Base-by-base conservation (phyloP, 2,329 filamentous ascomycete species). In the Cadophora sp. region DNA sequence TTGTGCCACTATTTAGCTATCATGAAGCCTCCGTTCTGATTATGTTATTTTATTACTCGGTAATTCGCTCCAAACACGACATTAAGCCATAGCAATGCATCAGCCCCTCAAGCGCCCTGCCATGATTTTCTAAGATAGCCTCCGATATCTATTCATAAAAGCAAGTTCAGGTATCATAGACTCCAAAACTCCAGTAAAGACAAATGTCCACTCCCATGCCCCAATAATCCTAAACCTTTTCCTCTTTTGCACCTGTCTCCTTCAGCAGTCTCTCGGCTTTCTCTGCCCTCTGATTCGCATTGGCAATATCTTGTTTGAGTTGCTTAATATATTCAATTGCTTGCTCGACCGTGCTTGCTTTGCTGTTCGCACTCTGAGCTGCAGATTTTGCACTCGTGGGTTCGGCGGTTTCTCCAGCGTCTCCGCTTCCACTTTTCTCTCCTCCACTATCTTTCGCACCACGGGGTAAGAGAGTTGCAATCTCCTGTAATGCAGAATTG, bases 341-440 rank as follows among this genome's bases (percentile, higher is more conserved):
- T 80, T 92, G 90, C 80, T 99, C 96, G n/a, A 99, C 96, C 0
- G 96, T 97, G 73, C 92, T 97, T 1, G 96, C 96, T 79, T 98
- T 99, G 80, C 94, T 97, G 75, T 90, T 94, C 39, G 91, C 88
- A 62, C 88, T 85, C 66, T 81, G 82, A 7, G 78, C 79, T 11
- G 75, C 73, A 63, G 81, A 81, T 73, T 66, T 81, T 72, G 59
- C 75, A 66, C 79, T 81, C 55, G 81, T 79, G 65, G 80, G 80
- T 76, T 85, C 83, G 73, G 83, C 80, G 1, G 83, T 83, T 30
- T 82, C 83, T 20, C 80, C 81, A 39, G 78, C 81, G 33, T 83
- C 74, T 20, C 78, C 78, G 66, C 71, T 78, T 74, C 79, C 77
- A 65, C 68, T 78, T 73, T 72, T 79, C 73, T 75, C 79, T 8